phyloP scores from a whole-genome alignment of 192 early-diverging fungal species.

The Entomortierella parvispora region DNA sequence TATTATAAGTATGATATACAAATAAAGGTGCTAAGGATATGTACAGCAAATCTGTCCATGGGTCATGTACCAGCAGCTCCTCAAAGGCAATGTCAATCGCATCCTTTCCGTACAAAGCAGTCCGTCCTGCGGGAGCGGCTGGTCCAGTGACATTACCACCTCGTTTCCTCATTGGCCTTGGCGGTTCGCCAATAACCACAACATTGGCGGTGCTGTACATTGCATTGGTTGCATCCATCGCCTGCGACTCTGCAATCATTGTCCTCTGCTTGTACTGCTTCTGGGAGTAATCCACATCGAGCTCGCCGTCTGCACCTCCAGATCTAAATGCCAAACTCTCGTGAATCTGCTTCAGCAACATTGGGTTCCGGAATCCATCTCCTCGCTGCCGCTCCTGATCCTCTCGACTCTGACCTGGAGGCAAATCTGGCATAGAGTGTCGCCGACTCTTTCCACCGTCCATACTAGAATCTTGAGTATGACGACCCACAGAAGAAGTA shows the following conservation, averaged over 20 bases:
- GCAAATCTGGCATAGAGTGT: constrained; percentile 49
- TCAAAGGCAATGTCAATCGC: constrained; percentile 32
- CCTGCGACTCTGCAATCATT: constrained; percentile 18
- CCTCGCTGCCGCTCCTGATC: constrained; percentile 35
- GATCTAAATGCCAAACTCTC: neutral
- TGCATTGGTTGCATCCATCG: constrained; percentile 4
- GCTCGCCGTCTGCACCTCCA: constrained; percentile 4
- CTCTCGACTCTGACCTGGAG: constrained; percentile 33
- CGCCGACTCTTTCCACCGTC: constrained; percentile 29
- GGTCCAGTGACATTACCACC: neutral
- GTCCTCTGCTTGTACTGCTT: constrained; percentile 23
- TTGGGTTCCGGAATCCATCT: constrained; percentile 32
- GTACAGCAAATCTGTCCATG: neutral
- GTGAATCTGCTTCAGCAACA: constrained; percentile 5
- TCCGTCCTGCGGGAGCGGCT: neutral
- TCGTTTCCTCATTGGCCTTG: neutral
- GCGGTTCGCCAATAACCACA: neutral
- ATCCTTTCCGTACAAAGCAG: constrained; percentile 13
- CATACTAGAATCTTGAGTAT: constrained; percentile 28
- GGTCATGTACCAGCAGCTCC: constrained; percentile 34
- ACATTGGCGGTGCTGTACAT: neutral
- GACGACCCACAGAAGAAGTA: constrained; percentile 38
- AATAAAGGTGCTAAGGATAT: no score
- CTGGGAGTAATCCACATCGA: constrained; percentile 33
- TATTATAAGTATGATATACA: neutral